A percentile compares a stretch with the other conserved stretches of the same genome.
Evolutionary conservation across 169 alveolate species (phyloP).

Genomic region (Perkinsus olseni): DNA sequence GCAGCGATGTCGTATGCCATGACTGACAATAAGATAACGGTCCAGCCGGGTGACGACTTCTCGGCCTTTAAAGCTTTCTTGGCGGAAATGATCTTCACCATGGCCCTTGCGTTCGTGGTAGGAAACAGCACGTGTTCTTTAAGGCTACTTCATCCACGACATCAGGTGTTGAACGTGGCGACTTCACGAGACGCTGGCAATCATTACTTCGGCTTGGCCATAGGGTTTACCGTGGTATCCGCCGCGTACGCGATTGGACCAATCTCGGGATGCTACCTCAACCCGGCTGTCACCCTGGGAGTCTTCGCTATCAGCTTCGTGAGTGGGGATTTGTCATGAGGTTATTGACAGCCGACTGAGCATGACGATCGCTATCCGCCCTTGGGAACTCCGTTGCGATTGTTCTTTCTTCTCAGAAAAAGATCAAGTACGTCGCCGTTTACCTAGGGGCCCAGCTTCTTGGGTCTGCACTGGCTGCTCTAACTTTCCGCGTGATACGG

Average conservation of each 20-base stretch:
- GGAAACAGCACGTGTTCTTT: background rate
- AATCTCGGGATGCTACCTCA: background rate
- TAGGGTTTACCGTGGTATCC: background rate
- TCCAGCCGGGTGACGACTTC: background rate
- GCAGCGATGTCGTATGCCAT: background rate
- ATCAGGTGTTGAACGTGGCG: background rate
- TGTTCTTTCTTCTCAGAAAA: too few species aligned
- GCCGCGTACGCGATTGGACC: background rate
- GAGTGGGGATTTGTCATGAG: too few species aligned
- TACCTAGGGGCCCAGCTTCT: too few species aligned
- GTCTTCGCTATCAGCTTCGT: background rate
- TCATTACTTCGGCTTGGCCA: conserved; percentile 4
- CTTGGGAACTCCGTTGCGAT: too few species aligned
- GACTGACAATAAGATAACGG: background rate
- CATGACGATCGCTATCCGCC: too few species aligned
- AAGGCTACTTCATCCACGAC: background rate
- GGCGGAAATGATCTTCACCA: background rate
- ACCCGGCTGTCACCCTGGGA: background rate
- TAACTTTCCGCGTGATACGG: too few species aligned
- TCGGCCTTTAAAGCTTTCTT: background rate
- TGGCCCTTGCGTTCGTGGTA: background rate
- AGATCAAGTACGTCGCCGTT: too few species aligned
- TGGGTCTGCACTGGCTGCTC: too few species aligned
- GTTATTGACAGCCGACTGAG: too few species aligned
- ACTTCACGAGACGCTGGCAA: background rate